A percentile compares a stretch with the other conserved stretches of the same genome.
phyloP scores from a whole-genome alignment of 805 yeast genomes.

The Saturnispora sanitii region DNA sequence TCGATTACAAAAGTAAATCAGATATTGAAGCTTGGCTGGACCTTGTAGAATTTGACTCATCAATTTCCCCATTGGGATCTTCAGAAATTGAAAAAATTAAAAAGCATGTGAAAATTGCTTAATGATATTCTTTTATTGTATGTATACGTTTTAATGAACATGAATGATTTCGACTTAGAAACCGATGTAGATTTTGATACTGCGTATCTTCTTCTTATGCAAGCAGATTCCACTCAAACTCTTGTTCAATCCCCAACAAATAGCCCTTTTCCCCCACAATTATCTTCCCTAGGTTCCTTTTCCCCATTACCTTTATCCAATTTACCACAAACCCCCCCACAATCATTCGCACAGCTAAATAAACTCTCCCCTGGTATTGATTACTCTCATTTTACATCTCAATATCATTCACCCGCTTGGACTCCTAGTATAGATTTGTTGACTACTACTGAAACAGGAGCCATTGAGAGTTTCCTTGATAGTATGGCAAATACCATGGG shows the following conservation, averaged over 20 bases:
- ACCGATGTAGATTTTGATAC: slow-evolving; percentile 28
- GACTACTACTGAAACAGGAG: slow-evolving; percentile 27
- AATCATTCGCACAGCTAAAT: neutral
- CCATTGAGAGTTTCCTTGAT: slow-evolving; percentile 28
- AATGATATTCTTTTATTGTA: neutral
- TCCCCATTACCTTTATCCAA: no score
- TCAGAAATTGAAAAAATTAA: neutral
- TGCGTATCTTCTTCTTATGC: slow-evolving; percentile 29
- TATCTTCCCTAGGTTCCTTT: no score
- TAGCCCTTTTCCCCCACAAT: neutral
- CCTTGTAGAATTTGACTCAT: slow-evolving; percentile 44
- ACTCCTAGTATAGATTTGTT: slow-evolving; percentile 20
- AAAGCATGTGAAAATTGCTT: slow-evolving; percentile 1
- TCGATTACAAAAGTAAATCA: slow-evolving; percentile 58
- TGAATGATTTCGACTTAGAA: slow-evolving; percentile 20
- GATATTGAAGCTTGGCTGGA: slow-evolving; percentile 79
- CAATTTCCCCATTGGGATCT: neutral
- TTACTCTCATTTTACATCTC: neutral
- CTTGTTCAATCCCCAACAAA: neutral
- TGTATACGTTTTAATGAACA: neutral
- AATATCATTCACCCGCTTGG: neutral
- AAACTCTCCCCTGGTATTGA: neutral
- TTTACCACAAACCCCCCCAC: slow-evolving; percentile 3
- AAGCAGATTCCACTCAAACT: slow-evolving; percentile 11
- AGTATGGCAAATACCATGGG: slow-evolving; percentile 21